These are phyloP conservation scores for Epichloe gansuensis DNA, from an alignment of 2,329 filamentous ascomycete genomes.

Conservation along the genomic window DNA sequence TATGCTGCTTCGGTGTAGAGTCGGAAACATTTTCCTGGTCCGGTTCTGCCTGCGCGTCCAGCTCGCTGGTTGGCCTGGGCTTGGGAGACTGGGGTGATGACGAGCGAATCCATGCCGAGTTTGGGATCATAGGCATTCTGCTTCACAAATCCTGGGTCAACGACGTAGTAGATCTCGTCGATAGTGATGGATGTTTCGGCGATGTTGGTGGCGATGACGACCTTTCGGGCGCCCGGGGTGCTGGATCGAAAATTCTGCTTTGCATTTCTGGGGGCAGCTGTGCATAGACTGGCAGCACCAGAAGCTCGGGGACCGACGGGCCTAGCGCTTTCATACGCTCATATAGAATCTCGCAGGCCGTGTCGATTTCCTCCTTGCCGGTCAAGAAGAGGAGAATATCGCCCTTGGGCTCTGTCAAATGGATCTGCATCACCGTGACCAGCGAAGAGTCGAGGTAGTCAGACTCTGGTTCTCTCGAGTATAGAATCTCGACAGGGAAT, in stretches of 20 bases:
- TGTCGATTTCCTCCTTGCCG: conserved; percentile 96
- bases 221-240: conserved; percentile 79
- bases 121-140: conserved; percentile 96
- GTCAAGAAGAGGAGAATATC: conserved; percentile 97
- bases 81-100: conserved; percentile 93
- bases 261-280: conserved; percentile 89
- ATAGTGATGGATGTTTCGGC: conserved; percentile 97
- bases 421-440: conserved; percentile 97
- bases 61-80: conserved; percentile 92
- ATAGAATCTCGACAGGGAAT: conserved; percentile 91
- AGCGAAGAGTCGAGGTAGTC: conserved; percentile 91
- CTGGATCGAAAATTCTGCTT: conserved; percentile 86
- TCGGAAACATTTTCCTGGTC: conserved; percentile 90
- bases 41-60: conserved; percentile 84
- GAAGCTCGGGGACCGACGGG: conserved; percentile 76
- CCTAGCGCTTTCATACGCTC: conserved; percentile 96
- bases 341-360: conserved; percentile 78
- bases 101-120: conserved; percentile 91
- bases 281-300: conserved; percentile 94
- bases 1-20: conserved; percentile 93
- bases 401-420: conserved; percentile 79
- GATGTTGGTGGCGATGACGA: conserved; percentile 97
- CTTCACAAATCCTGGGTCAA: conserved; percentile 96
- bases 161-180: conserved; percentile 93
- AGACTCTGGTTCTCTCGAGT: conserved; percentile 85